Percentiles rank a stretch among this genome's conserved stretches.
Evolutionary conservation across 1,284 basidiomycete species (phyloP).

Genomic region (Ceratobasidium sp.): DNA sequence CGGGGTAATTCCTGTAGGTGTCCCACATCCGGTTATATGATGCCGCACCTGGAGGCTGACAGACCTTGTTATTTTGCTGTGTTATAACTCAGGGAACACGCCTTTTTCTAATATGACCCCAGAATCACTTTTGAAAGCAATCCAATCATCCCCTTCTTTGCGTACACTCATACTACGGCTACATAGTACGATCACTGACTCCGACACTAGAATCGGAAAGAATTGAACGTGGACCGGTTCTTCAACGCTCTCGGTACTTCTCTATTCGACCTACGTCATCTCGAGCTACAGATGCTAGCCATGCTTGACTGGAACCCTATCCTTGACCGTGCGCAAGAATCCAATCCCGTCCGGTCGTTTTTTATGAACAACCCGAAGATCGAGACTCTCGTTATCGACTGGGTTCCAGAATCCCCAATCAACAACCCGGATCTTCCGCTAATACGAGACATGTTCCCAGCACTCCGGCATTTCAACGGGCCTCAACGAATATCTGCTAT

Average conservation of each 20-base stretch:
- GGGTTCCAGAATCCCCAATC: not conserved
- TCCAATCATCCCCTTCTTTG: not conserved
- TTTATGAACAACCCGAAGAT: not conserved
- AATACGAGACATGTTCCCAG: not conserved
- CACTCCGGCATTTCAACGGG: not conserved
- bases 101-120: not conserved
- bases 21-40: no score
- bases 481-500: not conserved
- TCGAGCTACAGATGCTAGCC: not conserved
- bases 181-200: no score
- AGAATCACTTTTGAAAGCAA: not conserved
- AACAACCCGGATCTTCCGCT: no score
- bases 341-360: not conserved
- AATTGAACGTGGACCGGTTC: not conserved
- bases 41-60: no score
- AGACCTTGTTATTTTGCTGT: no score
- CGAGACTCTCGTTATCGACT: not conserved
- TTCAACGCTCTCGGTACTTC: not conserved
- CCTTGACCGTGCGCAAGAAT: not conserved
- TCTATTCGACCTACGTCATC: not conserved
- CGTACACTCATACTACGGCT: not conserved
- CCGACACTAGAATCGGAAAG: no score
- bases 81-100: no score
- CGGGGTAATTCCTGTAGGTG: no score
- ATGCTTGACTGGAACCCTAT: not conserved